These are phyloP conservation scores for Cryptococcus maquisensis DNA, from an alignment of 1,284 basidiomycete genomes.

Conservation along the genomic window DNA sequence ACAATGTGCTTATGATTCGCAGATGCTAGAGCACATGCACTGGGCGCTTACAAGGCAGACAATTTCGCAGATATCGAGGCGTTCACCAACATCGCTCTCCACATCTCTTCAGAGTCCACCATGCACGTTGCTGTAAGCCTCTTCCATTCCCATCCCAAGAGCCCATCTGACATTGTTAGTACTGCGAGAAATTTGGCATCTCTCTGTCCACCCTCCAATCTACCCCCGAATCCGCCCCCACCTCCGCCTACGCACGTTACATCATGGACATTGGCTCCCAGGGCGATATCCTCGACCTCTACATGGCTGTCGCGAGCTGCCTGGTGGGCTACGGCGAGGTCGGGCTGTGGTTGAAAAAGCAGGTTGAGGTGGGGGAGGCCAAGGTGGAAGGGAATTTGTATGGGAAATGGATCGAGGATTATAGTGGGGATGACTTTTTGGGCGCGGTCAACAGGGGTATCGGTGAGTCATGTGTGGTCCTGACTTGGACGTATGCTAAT, in stretches of 20 bases:
- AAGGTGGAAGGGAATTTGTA: constrained; percentile 67
- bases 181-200: constrained; percentile 68
- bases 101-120: constrained; percentile 65
- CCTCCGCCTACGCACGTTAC: constrained; percentile 82
- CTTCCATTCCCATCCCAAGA: background rate
- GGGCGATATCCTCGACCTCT: constrained; percentile 66
- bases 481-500: background rate
- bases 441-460: constrained; percentile 66
- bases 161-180: constrained; percentile 38
- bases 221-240: constrained; percentile 63
- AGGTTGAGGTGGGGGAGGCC: constrained; percentile 56
- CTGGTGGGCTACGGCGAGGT: constrained; percentile 93
- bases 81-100: constrained; percentile 63
- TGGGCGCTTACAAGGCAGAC: constrained; percentile 72
- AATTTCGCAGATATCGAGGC: constrained; percentile 62
- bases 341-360: constrained; percentile 69
- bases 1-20: constrained; percentile 2
- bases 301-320: constrained; percentile 80
- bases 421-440: constrained; percentile 67
- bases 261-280: constrained; percentile 71
- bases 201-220: constrained; percentile 58
- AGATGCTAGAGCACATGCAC: constrained; percentile 53
- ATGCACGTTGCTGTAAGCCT: constrained; percentile 59
- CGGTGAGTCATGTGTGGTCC: constrained; percentile 51
- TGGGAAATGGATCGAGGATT: constrained; percentile 73